Percentiles rank a stretch among this genome's conserved stretches.
These are phyloP conservation scores for Aspergillus viridinutans DNA, from an alignment of 2,329 filamentous ascomycete genomes.

Conservation along the genomic window DNA sequence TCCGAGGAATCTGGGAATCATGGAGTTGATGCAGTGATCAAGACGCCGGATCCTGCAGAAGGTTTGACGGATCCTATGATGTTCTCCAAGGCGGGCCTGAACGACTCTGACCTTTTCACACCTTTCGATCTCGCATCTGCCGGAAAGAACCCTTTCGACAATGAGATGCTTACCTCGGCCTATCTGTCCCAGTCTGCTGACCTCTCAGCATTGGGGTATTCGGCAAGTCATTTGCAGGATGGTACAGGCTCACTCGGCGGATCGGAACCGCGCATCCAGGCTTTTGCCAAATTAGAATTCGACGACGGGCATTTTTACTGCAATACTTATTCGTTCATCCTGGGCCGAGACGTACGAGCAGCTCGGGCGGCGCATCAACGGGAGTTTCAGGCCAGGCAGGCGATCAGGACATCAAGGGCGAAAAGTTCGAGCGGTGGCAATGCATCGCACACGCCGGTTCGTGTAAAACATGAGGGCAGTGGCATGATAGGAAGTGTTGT, in stretches of 20 bases:
- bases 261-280: conserved; percentile 49
- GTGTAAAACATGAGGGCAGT: conserved; percentile 42
- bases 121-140: conserved; percentile 31
- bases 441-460: conserved; percentile 42
- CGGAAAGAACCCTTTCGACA: conserved; percentile 34
- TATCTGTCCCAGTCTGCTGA: conserved; percentile 36
- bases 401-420: conserved; percentile 36
- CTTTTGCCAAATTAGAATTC: conserved; percentile 62
- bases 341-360: conserved; percentile 58
- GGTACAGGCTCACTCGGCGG: conserved; percentile 34
- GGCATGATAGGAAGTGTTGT: conserved; percentile 49
- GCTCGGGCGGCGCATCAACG: conserved; percentile 44
- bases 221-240: conserved; percentile 24
- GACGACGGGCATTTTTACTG: conserved; percentile 63
- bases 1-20: conserved; percentile 4
- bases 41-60: conserved; percentile 23
- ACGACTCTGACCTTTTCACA: conserved; percentile 32
- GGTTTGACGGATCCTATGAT: conserved; percentile 32
- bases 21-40: not conserved
- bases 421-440: conserved; percentile 46
- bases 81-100: conserved; percentile 27
- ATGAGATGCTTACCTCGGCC: conserved; percentile 37
- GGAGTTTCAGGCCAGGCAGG: conserved; percentile 41
- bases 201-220: conserved; percentile 33
- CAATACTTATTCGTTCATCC: conserved; percentile 58